A percentile compares a stretch with the other conserved stretches of the same genome.
Conservation (phyloP, 495 filamentous ascomycete species). For the Penicillium lividum region DNA sequence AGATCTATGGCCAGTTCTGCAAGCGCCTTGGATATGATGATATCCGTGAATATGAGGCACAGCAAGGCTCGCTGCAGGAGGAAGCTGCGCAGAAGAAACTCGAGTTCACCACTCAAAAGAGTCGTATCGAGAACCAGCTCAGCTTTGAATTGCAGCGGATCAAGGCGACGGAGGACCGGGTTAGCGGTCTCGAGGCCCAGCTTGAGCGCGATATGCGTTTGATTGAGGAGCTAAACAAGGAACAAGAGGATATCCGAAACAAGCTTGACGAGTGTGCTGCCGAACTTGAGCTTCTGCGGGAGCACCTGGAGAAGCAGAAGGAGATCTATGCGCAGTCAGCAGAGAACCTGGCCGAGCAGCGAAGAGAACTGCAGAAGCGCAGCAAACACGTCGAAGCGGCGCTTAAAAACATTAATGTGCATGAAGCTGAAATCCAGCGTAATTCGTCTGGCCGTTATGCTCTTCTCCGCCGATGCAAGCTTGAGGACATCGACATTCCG, state of each 20-base stretch:
- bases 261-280: conserved; percentile 70
- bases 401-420: conserved; percentile 69
- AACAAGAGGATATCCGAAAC: conserved; percentile 74
- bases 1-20: conserved; percentile 87
- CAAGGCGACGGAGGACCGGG: conserved; percentile 65
- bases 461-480: conserved; percentile 82
- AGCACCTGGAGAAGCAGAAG: conserved; percentile 67
- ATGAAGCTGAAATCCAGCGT: conserved; percentile 82
- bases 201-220: conserved; percentile 63
- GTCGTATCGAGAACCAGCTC: conserved; percentile 74
- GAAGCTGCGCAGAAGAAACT: conserved; percentile 83
- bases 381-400: conserved; percentile 79
- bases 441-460: conserved; percentile 80
- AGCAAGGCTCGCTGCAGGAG: conserved; percentile 87
- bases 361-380: conserved; percentile 80
- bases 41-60: conserved; percentile 89
- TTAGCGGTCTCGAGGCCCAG: conserved; percentile 65
- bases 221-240: conserved; percentile 66
- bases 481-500: conserved; percentile 89
- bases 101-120: conserved; percentile 82
- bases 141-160: conserved; percentile 75
- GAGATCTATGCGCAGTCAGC: conserved; percentile 64
- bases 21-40: conserved; percentile 80
- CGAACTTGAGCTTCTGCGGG: conserved; percentile 73
- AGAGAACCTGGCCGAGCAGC: conserved; percentile 77